Evolutionary conservation across 805 yeast species (phyloP).

Genomic region (Sugiyamaella qingdaonensis): DNA sequence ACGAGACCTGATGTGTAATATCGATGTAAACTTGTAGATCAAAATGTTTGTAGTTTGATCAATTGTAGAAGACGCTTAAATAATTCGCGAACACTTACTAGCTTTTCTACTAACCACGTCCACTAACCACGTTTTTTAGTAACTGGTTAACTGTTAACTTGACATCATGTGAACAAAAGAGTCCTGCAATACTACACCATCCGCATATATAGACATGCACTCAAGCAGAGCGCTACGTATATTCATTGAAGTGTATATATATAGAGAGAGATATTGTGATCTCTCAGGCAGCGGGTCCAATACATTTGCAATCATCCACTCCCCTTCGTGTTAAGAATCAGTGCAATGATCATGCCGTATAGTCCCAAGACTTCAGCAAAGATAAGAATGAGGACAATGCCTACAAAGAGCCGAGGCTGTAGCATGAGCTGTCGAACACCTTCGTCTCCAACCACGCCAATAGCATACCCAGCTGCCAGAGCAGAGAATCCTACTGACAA

Average conservation of each 20-base stretch:
- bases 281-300: neutral
- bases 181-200: too few relatives aligned
- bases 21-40: neutral
- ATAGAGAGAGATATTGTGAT: neutral
- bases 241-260: neutral
- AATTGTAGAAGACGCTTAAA: neutral
- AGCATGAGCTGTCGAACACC: constrained; percentile 87
- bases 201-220: neutral
- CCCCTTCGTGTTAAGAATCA: constrained; percentile 87
- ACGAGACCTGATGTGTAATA: constrained; percentile 24
- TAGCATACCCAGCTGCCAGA: constrained; percentile 93
- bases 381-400: constrained; percentile 97
- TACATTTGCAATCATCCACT: constrained; percentile 44
- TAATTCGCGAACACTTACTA: too few relatives aligned
- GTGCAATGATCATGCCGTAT: constrained; percentile 93
- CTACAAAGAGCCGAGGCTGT: constrained; percentile 87
- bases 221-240: too few relatives aligned
- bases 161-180: too few relatives aligned
- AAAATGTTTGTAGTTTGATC: neutral
- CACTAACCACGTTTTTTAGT: too few relatives aligned
- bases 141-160: too few relatives aligned
- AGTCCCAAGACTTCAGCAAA: constrained; percentile 93
- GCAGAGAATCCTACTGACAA: constrained; percentile 95
- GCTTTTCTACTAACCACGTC: too few relatives aligned
- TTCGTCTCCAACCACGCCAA: constrained; percentile 90